A percentile compares a stretch with the other conserved stretches of the same genome.
Evolutionary conservation across 1,284 basidiomycete genomes (phyloP).

Genomic region (Puccinia novopanici): DNA sequence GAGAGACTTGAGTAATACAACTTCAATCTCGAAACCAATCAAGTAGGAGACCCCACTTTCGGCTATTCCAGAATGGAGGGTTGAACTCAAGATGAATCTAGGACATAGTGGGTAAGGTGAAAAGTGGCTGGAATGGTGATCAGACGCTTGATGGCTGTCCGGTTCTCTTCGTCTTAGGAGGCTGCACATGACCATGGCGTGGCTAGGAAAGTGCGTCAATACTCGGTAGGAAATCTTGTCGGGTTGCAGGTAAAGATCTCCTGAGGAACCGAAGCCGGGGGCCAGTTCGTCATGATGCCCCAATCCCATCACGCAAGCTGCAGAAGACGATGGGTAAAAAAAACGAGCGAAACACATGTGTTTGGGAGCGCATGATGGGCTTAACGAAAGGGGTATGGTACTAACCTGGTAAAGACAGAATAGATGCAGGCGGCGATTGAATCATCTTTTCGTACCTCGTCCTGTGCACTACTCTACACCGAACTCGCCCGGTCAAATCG

Average conservation of each 20-base stretch:
- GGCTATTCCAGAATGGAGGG: slow-evolving; percentile 41
- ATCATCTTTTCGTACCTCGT: slow-evolving; percentile 48
- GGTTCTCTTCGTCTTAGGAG: slow-evolving; percentile 29
- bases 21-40: slow-evolving; percentile 48
- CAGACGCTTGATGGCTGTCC: slow-evolving; percentile 9
- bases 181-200: slow-evolving; percentile 49
- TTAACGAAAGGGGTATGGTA: not conserved
- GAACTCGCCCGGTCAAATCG: slow-evolving; percentile 42
- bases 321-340: not conserved
- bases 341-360: not conserved
- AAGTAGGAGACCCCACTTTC: slow-evolving; percentile 47
- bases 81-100: slow-evolving; percentile 47
- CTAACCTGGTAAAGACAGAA: slow-evolving; percentile 38
- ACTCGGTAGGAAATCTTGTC: slow-evolving; percentile 49
- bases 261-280: slow-evolving; percentile 37
- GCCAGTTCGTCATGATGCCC: slow-evolving; percentile 44
- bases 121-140: slow-evolving; percentile 16
- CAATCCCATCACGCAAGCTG: slow-evolving; percentile 46
- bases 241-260: slow-evolving; percentile 49
- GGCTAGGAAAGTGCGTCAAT: slow-evolving; percentile 23
- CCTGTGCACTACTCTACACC: slow-evolving; percentile 40
- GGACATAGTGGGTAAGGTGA: slow-evolving; percentile 49
- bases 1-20: slow-evolving; percentile 39
- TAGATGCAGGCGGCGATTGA: slow-evolving; percentile 36
- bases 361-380: not conserved